Conservation (phyloP, 2,329 filamentous ascomycete species). For the Trichophyton verrucosum region DNA sequence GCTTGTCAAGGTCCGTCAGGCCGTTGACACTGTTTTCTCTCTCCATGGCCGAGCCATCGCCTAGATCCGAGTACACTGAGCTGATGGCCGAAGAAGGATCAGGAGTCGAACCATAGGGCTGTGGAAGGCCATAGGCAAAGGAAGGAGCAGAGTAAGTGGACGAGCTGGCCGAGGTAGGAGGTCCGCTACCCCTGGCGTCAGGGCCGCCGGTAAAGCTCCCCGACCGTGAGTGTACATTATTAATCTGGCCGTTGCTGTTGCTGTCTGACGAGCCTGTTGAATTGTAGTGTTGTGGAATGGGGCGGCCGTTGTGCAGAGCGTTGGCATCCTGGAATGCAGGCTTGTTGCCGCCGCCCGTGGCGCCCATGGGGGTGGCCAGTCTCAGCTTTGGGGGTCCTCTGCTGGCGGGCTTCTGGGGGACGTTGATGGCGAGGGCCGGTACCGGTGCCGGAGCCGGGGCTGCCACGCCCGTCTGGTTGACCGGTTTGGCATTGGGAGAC, state of each 20-base stretch:
- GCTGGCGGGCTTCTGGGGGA: constrained; percentile 10
- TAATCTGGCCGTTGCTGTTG: not conserved
- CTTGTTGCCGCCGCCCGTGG: constrained; percentile 22
- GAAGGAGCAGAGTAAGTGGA: constrained; percentile 75
- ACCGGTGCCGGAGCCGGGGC: not conserved
- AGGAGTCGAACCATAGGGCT: constrained; percentile 52
- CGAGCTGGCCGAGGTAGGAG: constrained; percentile 68
- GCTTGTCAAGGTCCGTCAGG: constrained; percentile 62
- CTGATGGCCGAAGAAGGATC: constrained; percentile 83
- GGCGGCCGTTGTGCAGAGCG: constrained; percentile 39
- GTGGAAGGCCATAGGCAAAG: constrained; percentile 59
- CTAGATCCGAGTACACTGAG: constrained; percentile 69
- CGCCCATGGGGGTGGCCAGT: constrained; percentile 75
- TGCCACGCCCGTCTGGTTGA: constrained; percentile 29
- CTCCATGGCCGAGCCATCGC: constrained; percentile 67
- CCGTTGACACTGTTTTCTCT: constrained; percentile 68
- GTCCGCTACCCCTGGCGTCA: constrained; percentile 62
- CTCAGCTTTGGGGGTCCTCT: constrained; percentile 59
- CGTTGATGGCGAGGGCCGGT: constrained; percentile 24
- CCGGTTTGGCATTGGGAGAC: constrained; percentile 68
- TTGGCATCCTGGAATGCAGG: constrained; percentile 52
- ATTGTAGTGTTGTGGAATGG: constrained; percentile 43
- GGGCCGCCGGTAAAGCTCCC: constrained; percentile 59
- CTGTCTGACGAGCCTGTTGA: constrained; percentile 57
- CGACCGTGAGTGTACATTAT: constrained; percentile 64